Percentiles rank a stretch among this genome's conserved stretches.
Evolutionary conservation across 169 alveolate genomes (phyloP).

Genomic region (Plasmodium reichenowi): DNA sequence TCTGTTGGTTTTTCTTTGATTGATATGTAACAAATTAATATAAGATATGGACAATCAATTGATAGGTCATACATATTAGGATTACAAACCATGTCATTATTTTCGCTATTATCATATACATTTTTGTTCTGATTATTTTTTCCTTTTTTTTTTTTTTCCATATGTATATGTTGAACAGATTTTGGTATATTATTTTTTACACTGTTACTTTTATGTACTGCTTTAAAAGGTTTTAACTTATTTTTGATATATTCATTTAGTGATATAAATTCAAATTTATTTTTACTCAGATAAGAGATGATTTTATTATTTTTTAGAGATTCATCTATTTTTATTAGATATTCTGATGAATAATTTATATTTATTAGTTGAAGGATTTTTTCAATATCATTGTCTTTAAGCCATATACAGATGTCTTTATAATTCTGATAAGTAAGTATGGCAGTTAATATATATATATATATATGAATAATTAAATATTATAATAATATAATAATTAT

Average conservation of each 20-base stretch:
- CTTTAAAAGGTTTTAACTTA: neutral
- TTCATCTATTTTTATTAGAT: conserved; percentile 24
- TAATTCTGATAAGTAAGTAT: conserved; percentile 6
- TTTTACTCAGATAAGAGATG: conserved; percentile 9
- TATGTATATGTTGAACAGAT: no score
- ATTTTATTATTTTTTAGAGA: conserved; percentile 17
- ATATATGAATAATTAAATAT: no score
- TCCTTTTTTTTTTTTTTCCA: neutral
- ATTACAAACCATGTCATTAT: neutral
- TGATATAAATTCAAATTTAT: conserved; percentile 12
- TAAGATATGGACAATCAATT: conserved; percentile 15
- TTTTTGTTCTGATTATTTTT: neutral
- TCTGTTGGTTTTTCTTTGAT: conserved; percentile 5
- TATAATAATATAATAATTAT: neutral
- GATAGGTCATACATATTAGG: neutral
- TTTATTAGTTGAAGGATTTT: conserved; percentile 15
- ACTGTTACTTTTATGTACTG: neutral
- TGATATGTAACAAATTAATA: conserved; percentile 49
- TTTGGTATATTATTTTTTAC: no score
- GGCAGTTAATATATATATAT: no score
- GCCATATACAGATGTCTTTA: conserved; percentile 36
- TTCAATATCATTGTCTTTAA: conserved; percentile 58
- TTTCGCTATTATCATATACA: neutral
- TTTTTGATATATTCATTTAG: conserved; percentile 20
- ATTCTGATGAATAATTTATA: conserved; percentile 37